Percentiles rank a stretch among this genome's conserved stretches.
phyloP scores from a whole-genome alignment of 2,329 filamentous ascomycete genomes.

The Talaromyces rugulosus region DNA sequence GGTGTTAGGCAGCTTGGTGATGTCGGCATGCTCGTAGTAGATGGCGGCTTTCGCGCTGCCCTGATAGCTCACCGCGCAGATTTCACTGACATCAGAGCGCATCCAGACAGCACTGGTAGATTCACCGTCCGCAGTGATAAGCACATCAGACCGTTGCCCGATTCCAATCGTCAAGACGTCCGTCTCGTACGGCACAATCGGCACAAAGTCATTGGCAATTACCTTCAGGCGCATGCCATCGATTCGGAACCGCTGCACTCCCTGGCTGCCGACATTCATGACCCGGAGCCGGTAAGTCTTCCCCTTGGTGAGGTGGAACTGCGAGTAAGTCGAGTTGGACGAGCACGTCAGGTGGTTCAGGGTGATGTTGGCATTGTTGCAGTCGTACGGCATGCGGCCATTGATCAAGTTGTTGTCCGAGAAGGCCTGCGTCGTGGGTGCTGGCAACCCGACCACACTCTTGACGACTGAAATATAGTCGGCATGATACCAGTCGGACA shows the following conservation, averaged over 20 bases:
- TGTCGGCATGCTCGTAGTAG: neutral
- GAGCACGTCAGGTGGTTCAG: too few relatives aligned
- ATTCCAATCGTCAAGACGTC: neutral
- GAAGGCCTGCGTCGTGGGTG: too few relatives aligned
- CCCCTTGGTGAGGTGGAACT: neutral
- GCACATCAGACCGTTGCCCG: neutral
- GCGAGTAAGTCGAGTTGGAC: too few relatives aligned
- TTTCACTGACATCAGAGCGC: neutral
- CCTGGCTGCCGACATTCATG: neutral
- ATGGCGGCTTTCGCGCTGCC: neutral
- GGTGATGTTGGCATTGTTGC: too few relatives aligned
- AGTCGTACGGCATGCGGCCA: too few relatives aligned
- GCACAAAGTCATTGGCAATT: slow-evolving; percentile 3
- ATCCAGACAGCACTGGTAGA: neutral
- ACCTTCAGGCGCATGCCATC: neutral
- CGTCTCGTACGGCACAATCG: neutral
- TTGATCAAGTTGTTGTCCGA: too few relatives aligned
- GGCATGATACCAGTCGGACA: neutral
- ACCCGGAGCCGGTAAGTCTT: neutral
- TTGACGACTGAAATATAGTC: too few relatives aligned
- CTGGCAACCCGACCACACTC: too few relatives aligned
- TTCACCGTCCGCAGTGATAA: neutral
- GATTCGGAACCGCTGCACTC: neutral
- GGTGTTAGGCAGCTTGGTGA: neutral
- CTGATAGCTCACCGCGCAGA: neutral